Percentiles rank a stretch among this genome's conserved stretches.
phyloP scores from a whole-genome alignment of 2,329 filamentous ascomycete species.

The Colletotrichum sp. region DNA sequence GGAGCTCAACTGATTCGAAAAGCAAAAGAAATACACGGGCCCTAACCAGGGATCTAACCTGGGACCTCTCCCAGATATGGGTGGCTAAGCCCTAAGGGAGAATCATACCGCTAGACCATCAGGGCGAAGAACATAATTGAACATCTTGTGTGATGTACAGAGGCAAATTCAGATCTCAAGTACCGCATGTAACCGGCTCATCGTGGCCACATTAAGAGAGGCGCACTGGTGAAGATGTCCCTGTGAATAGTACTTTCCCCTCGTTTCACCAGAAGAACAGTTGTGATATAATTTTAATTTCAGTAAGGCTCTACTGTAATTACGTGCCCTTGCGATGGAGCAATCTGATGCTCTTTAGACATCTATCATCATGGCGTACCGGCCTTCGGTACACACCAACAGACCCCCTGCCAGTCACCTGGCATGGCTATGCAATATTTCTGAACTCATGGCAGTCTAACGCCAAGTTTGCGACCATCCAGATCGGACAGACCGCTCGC shows the following conservation, averaged over 20 bases:
- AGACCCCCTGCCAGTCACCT: neutral
- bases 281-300: neutral
- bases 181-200: accelerated
- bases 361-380: neutral
- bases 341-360: neutral
- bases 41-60: neutral
- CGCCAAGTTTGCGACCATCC: accelerated
- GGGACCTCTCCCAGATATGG: neutral
- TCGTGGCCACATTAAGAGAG: neutral
- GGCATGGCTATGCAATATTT: neutral
- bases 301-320: neutral
- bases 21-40: neutral
- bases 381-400: neutral
- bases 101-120: neutral
- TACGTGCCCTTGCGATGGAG: neutral
- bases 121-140: neutral
- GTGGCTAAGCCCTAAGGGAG: neutral
- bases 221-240: neutral
- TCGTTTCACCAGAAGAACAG: neutral
- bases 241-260: neutral
- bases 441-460: neutral
- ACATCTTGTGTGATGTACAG: no score
- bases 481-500: neutral
- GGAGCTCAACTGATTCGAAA: accelerated
- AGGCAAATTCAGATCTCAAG: accelerated